Base-by-base conservation (phyloP, 1,139 yeast genomes). In the Kluyveromyces sp. region DNA sequence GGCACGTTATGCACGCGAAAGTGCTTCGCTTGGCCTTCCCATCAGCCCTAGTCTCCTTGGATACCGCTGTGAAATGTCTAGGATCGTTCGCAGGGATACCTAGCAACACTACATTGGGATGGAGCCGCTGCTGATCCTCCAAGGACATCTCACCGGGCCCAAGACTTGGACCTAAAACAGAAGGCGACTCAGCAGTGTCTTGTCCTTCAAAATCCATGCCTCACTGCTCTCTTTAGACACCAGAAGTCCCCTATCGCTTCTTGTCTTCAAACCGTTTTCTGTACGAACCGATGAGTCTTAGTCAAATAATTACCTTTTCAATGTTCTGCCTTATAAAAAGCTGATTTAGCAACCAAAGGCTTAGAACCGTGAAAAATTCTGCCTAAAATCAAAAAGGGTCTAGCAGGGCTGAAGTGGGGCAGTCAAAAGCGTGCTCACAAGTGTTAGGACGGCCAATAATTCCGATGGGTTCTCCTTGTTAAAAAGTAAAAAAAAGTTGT, bases 1-100 rank as follows among this genome's bases (percentile, higher is more conserved):
- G 94, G 60, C 96, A 87, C 44, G 81, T 74, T 45, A 80, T 81
- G 61, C 96, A 87, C 1, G 95, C 95, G 42, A 74, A 74, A 1
- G 78, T 55, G 43, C 57, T 58, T 40, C 64, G 49, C 44, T 58
- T 57, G 33, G 47, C 38, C 34, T 51, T 55, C 13, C 60, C 60
- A 32, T 47, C 49, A 15, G 44, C 46, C 13, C 38, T 46, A 1
- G 47, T 43, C 38, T 57, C 60, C 40, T 58, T 44, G 19, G 51
- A 49, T 12, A 54, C 52, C 1, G 63, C 59, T 3, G 44, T 45
- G 4, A 36, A n/a, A 2, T 54, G 33, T 25, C 64, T 47, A 6
- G 52, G 49, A 42, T 60, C 64, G 45, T 53, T 49, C 3, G 49
- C 40, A 2, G 48, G 35, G 3, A 55, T 55, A 18, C 63, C 64